Conservation (phyloP, 495 filamentous ascomycete species). For the Geopyxis carbonaria region DNA sequence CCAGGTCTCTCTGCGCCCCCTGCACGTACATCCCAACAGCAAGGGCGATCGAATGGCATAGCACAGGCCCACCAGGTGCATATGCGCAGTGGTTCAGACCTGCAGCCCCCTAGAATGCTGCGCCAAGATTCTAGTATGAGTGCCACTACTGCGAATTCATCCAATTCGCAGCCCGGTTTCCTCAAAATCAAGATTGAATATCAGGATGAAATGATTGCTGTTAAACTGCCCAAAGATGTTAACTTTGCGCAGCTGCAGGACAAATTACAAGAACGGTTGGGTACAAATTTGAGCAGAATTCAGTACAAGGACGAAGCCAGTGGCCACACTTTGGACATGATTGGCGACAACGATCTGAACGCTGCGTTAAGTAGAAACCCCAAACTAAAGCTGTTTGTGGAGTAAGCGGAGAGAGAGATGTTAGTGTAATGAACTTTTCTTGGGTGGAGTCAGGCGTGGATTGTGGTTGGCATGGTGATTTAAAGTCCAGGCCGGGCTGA, state of each 20-base stretch:
- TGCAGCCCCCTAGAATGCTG: slow-evolving; percentile 33
- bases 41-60: slow-evolving; percentile 36
- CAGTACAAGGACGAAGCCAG: slow-evolving; percentile 78
- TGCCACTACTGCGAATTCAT: slow-evolving; percentile 44
- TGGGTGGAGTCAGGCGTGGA: too few species aligned
- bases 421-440: background rate
- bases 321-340: slow-evolving; percentile 51
- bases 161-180: slow-evolving; percentile 29
- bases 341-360: slow-evolving; percentile 65
- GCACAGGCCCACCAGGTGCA: slow-evolving; percentile 26
- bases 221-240: slow-evolving; percentile 69
- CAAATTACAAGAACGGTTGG: slow-evolving; percentile 54
- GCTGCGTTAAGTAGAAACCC: slow-evolving; percentile 65
- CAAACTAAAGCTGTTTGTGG: slow-evolving; percentile 69
- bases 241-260: slow-evolving; percentile 64
- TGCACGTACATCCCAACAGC: slow-evolving; percentile 41
- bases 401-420: slow-evolving; percentile 22
- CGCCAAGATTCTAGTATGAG: slow-evolving; percentile 60
- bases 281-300: slow-evolving; percentile 34
- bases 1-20: slow-evolving; percentile 39
- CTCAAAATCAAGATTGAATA: slow-evolving; percentile 94
- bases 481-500: too few species aligned
- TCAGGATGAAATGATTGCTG: slow-evolving; percentile 75
- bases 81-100: slow-evolving; percentile 29
- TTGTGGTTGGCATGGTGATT: too few species aligned